These are phyloP conservation scores for Nicotiana undulata DNA, from an alignment of 257 asterid genomes.

Conservation along the genomic window DNA sequence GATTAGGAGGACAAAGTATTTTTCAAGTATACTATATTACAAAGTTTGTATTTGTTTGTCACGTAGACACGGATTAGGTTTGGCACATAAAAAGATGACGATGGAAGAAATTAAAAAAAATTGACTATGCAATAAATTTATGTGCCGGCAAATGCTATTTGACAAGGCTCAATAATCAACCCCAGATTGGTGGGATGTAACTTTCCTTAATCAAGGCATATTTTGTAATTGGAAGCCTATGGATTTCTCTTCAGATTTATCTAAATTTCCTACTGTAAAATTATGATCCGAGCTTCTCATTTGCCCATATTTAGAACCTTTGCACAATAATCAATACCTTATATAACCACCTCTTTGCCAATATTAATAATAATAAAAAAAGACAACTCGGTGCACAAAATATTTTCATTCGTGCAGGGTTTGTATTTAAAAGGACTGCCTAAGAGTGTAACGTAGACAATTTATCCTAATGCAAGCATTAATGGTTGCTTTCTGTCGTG, in stretches of 20 bases:
- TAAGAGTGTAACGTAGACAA: no score
- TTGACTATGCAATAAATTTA: not conserved
- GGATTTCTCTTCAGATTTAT: not conserved
- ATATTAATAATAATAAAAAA: no score
- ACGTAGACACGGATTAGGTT: not conserved
- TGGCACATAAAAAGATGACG: not conserved
- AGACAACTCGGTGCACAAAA: no score
- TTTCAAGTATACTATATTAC: not conserved
- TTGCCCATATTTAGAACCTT: not conserved
- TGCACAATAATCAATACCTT: not conserved
- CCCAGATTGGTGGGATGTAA: no score
- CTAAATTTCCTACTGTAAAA: not conserved
- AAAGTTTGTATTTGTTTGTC: not conserved
- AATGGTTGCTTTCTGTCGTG: no score
- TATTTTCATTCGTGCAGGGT: no score
- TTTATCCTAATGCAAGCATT: no score
- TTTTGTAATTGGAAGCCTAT: not conserved
- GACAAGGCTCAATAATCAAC: not conserved
- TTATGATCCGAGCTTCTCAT: not conserved
- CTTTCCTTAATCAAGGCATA: not conserved
- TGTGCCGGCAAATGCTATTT: not conserved
- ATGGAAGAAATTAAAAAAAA: not conserved
- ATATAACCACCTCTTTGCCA: no score
- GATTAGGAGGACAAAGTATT: constrained; percentile 14
- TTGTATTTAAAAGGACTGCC: no score